Conservation (phyloP, 1,284 basidiomycete species). For the Lignosus rhinocerotis region DNA sequence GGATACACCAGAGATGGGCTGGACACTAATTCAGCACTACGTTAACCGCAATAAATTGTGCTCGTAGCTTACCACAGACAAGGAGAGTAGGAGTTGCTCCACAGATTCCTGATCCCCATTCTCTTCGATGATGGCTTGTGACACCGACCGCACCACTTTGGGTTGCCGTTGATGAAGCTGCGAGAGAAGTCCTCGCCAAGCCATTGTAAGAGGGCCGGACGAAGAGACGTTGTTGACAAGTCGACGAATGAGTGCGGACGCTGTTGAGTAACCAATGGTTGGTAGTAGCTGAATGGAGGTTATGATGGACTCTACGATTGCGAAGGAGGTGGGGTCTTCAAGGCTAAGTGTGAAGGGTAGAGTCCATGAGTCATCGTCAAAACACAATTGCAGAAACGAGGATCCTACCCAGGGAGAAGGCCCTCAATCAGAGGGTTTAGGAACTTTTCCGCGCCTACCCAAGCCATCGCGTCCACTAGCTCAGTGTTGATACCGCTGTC, state of each 20-base stretch:
- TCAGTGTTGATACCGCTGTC: slow-evolving; percentile 52
- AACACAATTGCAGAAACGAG: background rate
- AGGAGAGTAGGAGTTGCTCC: slow-evolving; percentile 53
- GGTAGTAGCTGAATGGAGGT: slow-evolving; percentile 40
- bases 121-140: slow-evolving; percentile 40
- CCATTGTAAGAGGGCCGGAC: background rate
- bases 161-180: slow-evolving; percentile 44
- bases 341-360: slow-evolving; percentile 31
- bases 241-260: slow-evolving; percentile 45
- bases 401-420: slow-evolving; percentile 45
- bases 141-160: slow-evolving; percentile 42
- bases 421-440: slow-evolving; percentile 52
- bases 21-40: background rate
- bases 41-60: too few species aligned
- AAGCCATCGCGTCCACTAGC: slow-evolving; percentile 42
- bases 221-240: slow-evolving; percentile 4
- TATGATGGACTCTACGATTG: slow-evolving; percentile 47
- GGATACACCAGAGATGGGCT: background rate
- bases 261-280: slow-evolving; percentile 44
- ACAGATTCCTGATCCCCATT: slow-evolving; percentile 42
- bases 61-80: slow-evolving; percentile 48
- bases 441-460: slow-evolving; percentile 60
- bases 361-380: background rate
- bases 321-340: slow-evolving; percentile 38
- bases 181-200: slow-evolving; percentile 15